Evolutionary conservation across 225 moss, liverwort and hornwort species (phyloP), one percentile per base, ranked within the genome.

Genomic region (Sphagnum tenellum): DNA sequence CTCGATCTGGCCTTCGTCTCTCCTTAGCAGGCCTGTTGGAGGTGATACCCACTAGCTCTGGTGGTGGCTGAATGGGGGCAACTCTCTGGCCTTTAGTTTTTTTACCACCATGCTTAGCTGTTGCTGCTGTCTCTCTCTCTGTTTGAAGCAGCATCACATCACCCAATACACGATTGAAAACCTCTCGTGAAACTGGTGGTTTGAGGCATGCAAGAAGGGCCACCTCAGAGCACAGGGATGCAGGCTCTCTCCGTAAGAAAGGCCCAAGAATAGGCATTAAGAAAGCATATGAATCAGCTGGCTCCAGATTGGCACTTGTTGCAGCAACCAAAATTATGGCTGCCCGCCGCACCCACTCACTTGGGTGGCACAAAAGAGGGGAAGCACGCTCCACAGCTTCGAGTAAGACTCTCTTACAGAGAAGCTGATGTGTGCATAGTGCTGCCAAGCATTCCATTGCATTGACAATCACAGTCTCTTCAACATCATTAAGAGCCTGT

Each of bases 391-490:
- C 93, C 13, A 90, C 84, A 57, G 80, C 93, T 82, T 82, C 93
- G 44, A 98, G 75, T 44, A 93, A 68, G 65, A 98, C 81, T 73
- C 90, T 77, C 56, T 98, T 98, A 48, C 90, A 85, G 68, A 98
- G 73, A 56, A 93, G 76, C 62, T 81, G 89, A 75, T 89, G 89
- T 29, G 88, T 81, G 73, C 98, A 93, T 55, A 98, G 85, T 65
- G 90, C 93, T 56, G 90, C 89, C 9, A 98, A 77, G 72, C 98
- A 98, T 69, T 98, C 90, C 62, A 87, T 76, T 14, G 89, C 90
- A 76, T 98, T 93, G 10, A 98, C 93, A 49, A 98, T 90, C 47
- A 98, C 98, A 44, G 93, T 98, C 82, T 98, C 98, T 71, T 98
- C 93, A 59, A 98, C 93, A 66, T 98, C 98, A 79, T 89, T 98